Conservation (phyloP, 192 early-diverging fungal genomes). For the Mortierella alpina region DNA sequence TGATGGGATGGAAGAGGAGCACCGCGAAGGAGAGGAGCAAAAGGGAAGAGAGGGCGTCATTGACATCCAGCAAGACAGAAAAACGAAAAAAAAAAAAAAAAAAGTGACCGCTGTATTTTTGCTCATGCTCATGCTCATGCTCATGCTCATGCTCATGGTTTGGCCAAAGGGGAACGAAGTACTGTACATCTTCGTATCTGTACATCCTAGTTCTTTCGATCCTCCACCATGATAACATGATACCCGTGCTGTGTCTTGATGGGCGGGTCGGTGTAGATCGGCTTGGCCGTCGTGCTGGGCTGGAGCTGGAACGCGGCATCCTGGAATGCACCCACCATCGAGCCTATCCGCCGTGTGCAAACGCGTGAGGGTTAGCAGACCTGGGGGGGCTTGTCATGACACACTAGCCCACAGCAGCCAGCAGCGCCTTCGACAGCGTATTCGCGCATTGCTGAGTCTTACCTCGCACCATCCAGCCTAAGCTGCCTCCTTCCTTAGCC, state of each 20-base stretch:
- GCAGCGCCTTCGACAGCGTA: background rate
- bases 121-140: background rate
- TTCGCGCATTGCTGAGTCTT: constrained; percentile 39
- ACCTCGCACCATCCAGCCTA: constrained; percentile 85
- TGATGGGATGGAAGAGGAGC: constrained; percentile 4
- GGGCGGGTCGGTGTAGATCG: constrained; percentile 78
- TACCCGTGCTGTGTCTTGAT: constrained; percentile 81
- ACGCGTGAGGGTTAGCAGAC: background rate
- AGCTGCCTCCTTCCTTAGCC: constrained; percentile 78
- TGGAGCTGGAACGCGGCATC: constrained; percentile 82
- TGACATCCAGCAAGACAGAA: background rate
- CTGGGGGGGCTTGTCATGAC: background rate
- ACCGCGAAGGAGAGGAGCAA: constrained; percentile 4
- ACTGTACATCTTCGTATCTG: background rate
- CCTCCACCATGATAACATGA: constrained; percentile 89
- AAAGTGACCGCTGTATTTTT: background rate
- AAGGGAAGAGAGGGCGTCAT: constrained; percentile 5
- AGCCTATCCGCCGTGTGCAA: constrained; percentile 22
- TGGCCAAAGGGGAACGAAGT: background rate
- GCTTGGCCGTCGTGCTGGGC: constrained; percentile 73
- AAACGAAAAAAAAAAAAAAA: constrained; percentile 1
- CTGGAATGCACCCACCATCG: constrained; percentile 79
- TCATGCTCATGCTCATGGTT: background rate
- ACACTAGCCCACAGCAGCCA: background rate
- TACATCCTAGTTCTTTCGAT: constrained; percentile 59